Base-by-base conservation (phyloP, 805 yeast genomes). In the Myxozyma monticola region DNA sequence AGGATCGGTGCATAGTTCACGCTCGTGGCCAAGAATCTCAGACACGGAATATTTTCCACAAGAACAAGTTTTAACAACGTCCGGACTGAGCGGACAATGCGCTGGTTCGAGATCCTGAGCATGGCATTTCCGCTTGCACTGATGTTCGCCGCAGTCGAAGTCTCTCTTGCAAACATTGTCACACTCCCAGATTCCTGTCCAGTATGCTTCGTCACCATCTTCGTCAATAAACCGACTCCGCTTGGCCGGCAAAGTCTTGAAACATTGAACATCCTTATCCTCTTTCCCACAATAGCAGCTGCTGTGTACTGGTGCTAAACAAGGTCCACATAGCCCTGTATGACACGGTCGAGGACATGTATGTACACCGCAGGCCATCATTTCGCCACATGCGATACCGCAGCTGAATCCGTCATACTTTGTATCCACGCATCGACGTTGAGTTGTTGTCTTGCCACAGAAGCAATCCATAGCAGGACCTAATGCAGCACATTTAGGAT, bases 261-360 rank as follows among this genome's bases (percentile, higher is more conserved):
- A 60, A 65, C 89, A 80, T 56, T 69, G 60, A 15, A 80, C 65
- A 8, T 63, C 57, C 24, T 72, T 67, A 0, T 65, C 60, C 8
- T 78, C 73, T 30, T 73, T 71, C 0, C 96, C 96, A 71, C 97
- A 89, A 63, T 86, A 89, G 65, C 96, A 89, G 18, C 60, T 66
- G 0, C 77, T 76, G 4, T 61, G 62, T 1, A 84, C 65, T 1
- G 62, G 56, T 43, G 73, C 77, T 6, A 74, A 68, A 66, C 96
- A 89, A 4, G 74, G 72, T 0, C 95, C 96, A 71, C 96, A 89
- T 20, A 85, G 71, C 0, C 95, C 96, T n/a, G 71, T 64, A 67
- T 89, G 97, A 65, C 97, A 89, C 4, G 63, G 69, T 36, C 69
- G 67, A 2, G 67, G 56, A 68, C 96, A 89, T 36, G 62, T 68